Evolutionary conservation across 306 rosid genomes (phyloP), one percentile per base, ranked within the genome.

Genomic region (Carpinus viminea): DNA sequence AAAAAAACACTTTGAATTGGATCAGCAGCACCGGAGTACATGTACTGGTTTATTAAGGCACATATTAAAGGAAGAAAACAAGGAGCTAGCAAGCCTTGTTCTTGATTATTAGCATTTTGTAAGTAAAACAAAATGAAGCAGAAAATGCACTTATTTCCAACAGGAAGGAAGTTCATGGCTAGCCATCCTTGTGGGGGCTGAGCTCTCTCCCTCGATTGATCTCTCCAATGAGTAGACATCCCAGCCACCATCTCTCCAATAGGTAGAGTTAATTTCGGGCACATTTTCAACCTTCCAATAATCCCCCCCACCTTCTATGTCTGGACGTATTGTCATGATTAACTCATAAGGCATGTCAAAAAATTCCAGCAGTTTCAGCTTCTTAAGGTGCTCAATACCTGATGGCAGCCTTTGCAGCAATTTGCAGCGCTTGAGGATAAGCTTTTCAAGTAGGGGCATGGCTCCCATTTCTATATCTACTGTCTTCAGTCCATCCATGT

Each of bases 231-330:
- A 48, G 52, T 10, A 48, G 38, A 89, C 87, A 70, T 89, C 91
- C 96, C 93, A 91, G 13, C 84, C 93, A 43, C 83, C 93, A 56
- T 84, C 89, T 78, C 85, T 84, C 91, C 91, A 91, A 64, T 80
- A 87, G 52, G 90, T 83, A 56, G 83, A 84, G 75, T 84, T 78
- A 52, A 91, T 89, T 70, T 89, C 88, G 7, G 91, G 89, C 54
- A 89, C 77, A 48, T 85, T 88, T 53, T 79, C 78, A 69, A 91
- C 86, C 79, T 84, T 85, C 83, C 82, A 83, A 69, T 82, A 68
- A 70, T 91, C 89, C 16, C 52, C 89, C 51, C 1, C 51, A 7
- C 89, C 91, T 5, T 70, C 76, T 64, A 72, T 88, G 13, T 79
- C 83, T 59, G 86, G 87, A 24, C 68, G 74, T 53, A 91, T 78